phyloP scores from a whole-genome alignment of 805 yeast genomes.

The Monosporozyma siamensis region DNA sequence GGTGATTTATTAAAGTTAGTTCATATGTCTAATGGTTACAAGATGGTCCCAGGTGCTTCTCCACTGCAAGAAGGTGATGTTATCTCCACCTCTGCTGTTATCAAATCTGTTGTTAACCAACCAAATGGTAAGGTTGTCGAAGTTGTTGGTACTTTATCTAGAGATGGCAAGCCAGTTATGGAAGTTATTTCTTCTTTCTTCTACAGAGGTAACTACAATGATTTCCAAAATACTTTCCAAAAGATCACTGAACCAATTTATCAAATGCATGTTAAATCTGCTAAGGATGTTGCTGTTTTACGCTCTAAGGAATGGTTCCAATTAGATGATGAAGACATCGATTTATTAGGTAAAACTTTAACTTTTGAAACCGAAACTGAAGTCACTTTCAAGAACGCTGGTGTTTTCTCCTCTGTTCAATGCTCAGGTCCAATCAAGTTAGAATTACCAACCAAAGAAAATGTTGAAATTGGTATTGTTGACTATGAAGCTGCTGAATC shows the following conservation, averaged over 20 bases:
- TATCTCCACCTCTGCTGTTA: conserved; percentile 72
- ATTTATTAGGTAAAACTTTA: conserved; percentile 67
- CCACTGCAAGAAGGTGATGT: conserved; percentile 84
- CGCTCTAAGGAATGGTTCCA: conserved; percentile 98
- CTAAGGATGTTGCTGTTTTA: conserved; percentile 88
- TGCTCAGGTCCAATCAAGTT: conserved; percentile 79
- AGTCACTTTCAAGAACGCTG: conserved; percentile 67
- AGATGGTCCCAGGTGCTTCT: conserved; percentile 83
- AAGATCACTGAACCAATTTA: conserved; percentile 80
- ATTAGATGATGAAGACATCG: conserved; percentile 55
- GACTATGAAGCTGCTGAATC: conserved; percentile 86
- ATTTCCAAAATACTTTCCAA: conserved; percentile 87
- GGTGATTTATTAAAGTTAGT: conserved; percentile 93
- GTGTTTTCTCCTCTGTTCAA: conserved; percentile 65
- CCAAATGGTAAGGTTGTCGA: conserved; percentile 92
- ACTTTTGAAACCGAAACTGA: conserved; percentile 85
- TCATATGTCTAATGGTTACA: conserved; percentile 90
- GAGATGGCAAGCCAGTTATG: conserved; percentile 74
- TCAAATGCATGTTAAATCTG: conserved; percentile 58
- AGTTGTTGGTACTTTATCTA: conserved; percentile 79
- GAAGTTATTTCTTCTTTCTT: conserved; percentile 92
- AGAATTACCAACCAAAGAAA: conserved; percentile 88
- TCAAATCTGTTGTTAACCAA: conserved; percentile 82
- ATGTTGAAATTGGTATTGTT: conserved; percentile 72
- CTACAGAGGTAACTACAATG: conserved; percentile 86